A percentile compares a stretch with the other conserved stretches of the same genome.
Conservation (phyloP, 2,329 filamentous ascomycete species). For the Fusarium sulawesiense region DNA sequence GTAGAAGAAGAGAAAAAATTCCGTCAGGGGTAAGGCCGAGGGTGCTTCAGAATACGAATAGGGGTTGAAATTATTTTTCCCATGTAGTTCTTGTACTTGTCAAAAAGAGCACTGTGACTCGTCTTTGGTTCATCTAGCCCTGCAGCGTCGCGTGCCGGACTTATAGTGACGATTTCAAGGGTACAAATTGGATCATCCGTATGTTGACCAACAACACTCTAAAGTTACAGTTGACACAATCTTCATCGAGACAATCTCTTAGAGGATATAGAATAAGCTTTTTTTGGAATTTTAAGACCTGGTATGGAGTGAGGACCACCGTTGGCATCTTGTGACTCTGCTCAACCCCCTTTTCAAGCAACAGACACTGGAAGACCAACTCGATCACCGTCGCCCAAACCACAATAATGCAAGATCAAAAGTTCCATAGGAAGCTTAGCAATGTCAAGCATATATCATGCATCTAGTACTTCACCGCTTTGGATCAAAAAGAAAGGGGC, state of each 20-base stretch:
- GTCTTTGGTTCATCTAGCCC: neutral
- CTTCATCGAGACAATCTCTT: accelerated
- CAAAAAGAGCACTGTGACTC: neutral
- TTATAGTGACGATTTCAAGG: neutral
- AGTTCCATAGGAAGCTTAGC: accelerated
- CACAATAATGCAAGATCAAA: neutral
- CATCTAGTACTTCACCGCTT: accelerated
- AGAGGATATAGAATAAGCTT: accelerated
- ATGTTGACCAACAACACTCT: neutral
- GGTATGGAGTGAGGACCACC: accelerated
- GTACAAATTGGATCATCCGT: neutral
- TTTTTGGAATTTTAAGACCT: neutral
- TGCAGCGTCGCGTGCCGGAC: accelerated
- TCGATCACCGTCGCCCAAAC: neutral
- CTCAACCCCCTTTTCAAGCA: neutral
- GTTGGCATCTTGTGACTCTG: neutral
- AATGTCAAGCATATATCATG: accelerated
- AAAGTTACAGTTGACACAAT: neutral
- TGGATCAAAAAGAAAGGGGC: accelerated
- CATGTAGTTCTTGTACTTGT: neutral
- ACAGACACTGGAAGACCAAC: neutral
- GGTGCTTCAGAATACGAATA: neutral
- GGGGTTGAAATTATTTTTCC: neutral
- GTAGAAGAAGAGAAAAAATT: neutral
- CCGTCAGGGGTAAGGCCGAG: neutral